Conservation (phyloP, 768 basidiomycete species). For the Lactarius hatsudake region DNA sequence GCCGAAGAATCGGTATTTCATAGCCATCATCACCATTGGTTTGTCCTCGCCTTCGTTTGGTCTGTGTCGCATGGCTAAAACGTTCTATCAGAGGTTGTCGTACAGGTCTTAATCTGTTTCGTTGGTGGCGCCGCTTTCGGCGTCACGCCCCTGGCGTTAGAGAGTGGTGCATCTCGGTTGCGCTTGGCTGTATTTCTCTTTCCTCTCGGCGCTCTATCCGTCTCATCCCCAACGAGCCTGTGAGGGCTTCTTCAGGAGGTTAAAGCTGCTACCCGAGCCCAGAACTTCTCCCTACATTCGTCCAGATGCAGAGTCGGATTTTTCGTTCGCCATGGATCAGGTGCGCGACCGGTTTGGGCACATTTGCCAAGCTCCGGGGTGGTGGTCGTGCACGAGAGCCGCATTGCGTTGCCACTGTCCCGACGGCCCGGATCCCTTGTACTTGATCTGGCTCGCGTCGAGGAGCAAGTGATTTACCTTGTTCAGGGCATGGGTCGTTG, state of each 20-base stretch:
- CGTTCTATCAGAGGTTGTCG: slow-evolving; percentile 65
- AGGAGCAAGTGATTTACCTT: slow-evolving; percentile 33
- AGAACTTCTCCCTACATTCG: slow-evolving; percentile 61
- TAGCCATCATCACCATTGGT: slow-evolving; percentile 83
- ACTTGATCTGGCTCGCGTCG: slow-evolving; percentile 35
- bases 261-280: slow-evolving; percentile 65
- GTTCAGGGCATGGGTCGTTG: slow-evolving; percentile 43
- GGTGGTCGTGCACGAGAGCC: slow-evolving; percentile 68
- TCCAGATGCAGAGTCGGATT: slow-evolving; percentile 56
- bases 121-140: slow-evolving; percentile 90
- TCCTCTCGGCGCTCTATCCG: slow-evolving; percentile 81
- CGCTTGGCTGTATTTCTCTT: slow-evolving; percentile 87
- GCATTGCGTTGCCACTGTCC: slow-evolving; percentile 53
- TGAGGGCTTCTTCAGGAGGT: slow-evolving; percentile 53
- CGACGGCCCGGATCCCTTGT: slow-evolving; percentile 44
- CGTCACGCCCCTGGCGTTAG: slow-evolving; percentile 73
- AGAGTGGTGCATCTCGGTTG: slow-evolving; percentile 92
- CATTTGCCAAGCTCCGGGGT: slow-evolving; percentile 31
- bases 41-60: slow-evolving; percentile 29
- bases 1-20: slow-evolving; percentile 76
- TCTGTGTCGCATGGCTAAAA: slow-evolving; percentile 9
- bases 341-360: slow-evolving; percentile 78
- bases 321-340: slow-evolving; percentile 76
- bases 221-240: slow-evolving; percentile 78
- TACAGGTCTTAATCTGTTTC: slow-evolving; percentile 89